Conservation (phyloP, 768 basidiomycete genomes). For the Lactarius hengduanensis region DNA sequence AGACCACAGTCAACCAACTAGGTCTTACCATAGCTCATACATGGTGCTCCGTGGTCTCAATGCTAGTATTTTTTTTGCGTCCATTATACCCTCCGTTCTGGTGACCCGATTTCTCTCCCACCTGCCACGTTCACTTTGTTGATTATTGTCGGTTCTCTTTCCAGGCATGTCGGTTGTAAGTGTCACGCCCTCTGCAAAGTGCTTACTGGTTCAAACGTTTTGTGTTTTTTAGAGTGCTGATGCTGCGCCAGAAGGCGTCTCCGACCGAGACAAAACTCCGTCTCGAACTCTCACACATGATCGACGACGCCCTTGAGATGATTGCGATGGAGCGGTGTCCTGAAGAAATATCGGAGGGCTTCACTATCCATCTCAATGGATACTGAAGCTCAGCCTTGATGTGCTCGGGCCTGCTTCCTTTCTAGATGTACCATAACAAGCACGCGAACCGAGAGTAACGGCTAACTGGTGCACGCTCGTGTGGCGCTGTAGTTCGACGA, state of each 20-base stretch:
- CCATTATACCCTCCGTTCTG: conserved; percentile 23
- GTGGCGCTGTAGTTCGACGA: background rate
- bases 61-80: conserved; percentile 11
- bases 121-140: background rate
- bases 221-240: conserved; percentile 24
- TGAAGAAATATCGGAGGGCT: background rate
- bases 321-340: background rate
- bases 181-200: background rate
- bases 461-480: background rate
- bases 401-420: background rate
- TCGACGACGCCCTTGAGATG: conserved; percentile 26
- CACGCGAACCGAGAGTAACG: background rate
- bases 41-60: background rate
- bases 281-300: conserved; percentile 1
- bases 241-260: conserved; percentile 22
- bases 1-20: background rate
- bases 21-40: conserved; percentile 6
- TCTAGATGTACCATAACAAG: background rate
- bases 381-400: background rate
- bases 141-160: background rate
- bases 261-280: conserved; percentile 24
- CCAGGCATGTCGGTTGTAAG: conserved; percentile 25
- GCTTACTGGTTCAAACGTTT: background rate
- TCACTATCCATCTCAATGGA: background rate
- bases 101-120: conserved; percentile 4